phyloP scores from a whole-genome alignment of 1,284 basidiomycete genomes.

The Xanthoconium separans region DNA sequence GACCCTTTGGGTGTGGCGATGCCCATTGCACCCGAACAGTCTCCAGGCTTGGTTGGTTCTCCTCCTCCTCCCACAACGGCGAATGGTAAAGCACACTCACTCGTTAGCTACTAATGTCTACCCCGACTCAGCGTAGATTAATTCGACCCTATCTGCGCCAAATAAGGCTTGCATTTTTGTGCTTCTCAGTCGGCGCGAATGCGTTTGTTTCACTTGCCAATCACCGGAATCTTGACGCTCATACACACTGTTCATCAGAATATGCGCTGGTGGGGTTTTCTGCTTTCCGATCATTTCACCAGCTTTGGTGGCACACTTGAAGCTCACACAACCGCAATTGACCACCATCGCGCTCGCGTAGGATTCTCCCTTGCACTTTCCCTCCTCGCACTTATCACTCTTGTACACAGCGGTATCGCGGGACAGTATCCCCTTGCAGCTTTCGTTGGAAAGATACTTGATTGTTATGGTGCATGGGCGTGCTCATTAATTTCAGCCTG shows the following conservation, averaged over 20 bases:
- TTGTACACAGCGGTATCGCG: slow-evolving; percentile 53
- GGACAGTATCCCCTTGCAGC: slow-evolving; percentile 69
- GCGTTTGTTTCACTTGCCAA: slow-evolving; percentile 46
- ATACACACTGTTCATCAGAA: slow-evolving; percentile 34
- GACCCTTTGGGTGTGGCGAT: neutral
- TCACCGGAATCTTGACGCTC: neutral
- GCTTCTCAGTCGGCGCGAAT: slow-evolving; percentile 59
- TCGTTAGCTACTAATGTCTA: slow-evolving; percentile 10
- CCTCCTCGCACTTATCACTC: neutral
- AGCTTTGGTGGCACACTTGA: slow-evolving; percentile 52
- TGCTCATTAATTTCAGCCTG: slow-evolving; percentile 64
- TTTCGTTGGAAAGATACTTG: slow-evolving; percentile 57
- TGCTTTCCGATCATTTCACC: slow-evolving; percentile 73
- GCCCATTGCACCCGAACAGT: neutral
- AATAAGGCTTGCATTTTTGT: slow-evolving; percentile 37
- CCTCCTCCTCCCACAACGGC: neutral
- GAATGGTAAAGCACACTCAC: neutral
- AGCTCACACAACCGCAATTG: slow-evolving; percentile 70
- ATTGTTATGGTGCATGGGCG: slow-evolving; percentile 56
- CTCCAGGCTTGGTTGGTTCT: too few species aligned
- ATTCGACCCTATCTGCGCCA: slow-evolving; percentile 17
- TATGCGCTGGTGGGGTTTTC: slow-evolving; percentile 73
- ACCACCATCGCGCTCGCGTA: slow-evolving; percentile 74
- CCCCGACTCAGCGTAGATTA: slow-evolving; percentile 5
- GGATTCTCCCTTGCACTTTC: slow-evolving; percentile 19